Percentiles rank a stretch among this genome's conserved stretches.
Evolutionary conservation across 2,329 filamentous ascomycete species (phyloP).

Genomic region (Alternaria ethzedia): DNA sequence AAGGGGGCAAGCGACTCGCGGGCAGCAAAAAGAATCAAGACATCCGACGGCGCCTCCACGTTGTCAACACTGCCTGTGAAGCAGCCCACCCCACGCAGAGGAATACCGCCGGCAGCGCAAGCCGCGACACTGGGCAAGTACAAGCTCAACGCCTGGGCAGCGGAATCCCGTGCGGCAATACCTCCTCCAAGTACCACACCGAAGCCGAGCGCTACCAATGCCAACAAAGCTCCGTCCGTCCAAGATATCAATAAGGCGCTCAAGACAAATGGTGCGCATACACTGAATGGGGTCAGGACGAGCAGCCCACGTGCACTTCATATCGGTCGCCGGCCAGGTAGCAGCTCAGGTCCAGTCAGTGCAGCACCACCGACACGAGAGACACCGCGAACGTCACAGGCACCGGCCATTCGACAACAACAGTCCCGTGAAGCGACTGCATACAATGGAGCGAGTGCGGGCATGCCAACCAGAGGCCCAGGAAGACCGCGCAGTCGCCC

Average conservation of each 20-base stretch:
- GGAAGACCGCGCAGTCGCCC: background rate
- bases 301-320: slow-evolving; percentile 15
- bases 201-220: background rate
- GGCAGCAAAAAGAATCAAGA: slow-evolving; percentile 33
- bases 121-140: background rate
- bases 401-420: background rate
- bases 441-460: background rate
- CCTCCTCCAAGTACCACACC: background rate
- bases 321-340: slow-evolving; percentile 8
- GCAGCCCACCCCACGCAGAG: background rate
- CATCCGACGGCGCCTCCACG: slow-evolving; percentile 2
- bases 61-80: background rate
- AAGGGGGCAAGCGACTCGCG: background rate
- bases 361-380: background rate
- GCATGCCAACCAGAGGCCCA: background rate
- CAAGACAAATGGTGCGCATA: slow-evolving; percentile 16
- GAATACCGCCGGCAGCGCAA: background rate
- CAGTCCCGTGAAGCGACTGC: background rate
- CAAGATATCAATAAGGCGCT: slow-evolving; percentile 29
- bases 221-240: slow-evolving; percentile 22
- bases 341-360: background rate
- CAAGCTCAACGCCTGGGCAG: background rate
- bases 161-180: background rate
- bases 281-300: background rate
- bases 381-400: background rate